Evolutionary conservation across 352 stramenopile species (phyloP).

Genomic region (Globisporangium apiculatum): DNA sequence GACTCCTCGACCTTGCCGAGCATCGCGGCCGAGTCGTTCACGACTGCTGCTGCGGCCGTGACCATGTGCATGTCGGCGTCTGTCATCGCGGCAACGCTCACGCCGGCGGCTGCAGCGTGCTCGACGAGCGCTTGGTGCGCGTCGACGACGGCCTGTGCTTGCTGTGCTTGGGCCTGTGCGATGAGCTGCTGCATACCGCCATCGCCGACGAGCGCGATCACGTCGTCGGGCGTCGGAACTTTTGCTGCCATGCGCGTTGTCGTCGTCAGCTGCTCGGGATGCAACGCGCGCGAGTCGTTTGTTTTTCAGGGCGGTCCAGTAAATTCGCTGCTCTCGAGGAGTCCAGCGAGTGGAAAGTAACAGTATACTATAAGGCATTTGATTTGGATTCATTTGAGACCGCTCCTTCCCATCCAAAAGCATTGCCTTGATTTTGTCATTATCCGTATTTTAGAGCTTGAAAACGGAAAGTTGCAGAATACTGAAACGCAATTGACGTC

Average conservation of each 20-base stretch:
- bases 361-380: too few species aligned
- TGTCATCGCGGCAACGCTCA: conserved; percentile 2
- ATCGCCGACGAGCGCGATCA: conserved; percentile 46
- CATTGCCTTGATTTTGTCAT: background rate
- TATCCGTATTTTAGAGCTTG: background rate
- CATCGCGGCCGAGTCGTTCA: background rate
- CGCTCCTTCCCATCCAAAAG: conserved; percentile 4
- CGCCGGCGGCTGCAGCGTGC: conserved; percentile 9
- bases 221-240: conserved; percentile 41
- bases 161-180: conserved; percentile 43
- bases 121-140: conserved; percentile 14
- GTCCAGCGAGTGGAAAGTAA: too few species aligned
- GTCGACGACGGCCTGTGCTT: conserved; percentile 16
- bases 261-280: background rate
- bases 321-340: conserved; percentile 1
- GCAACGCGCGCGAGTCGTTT: background rate
- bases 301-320: conserved; percentile 36
- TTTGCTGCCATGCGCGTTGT: conserved; percentile 21
- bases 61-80: conserved; percentile 8
- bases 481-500: too few species aligned
- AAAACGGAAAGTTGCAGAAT: background rate
- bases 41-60: background rate
- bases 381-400: background rate
- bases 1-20: conserved; percentile 2
- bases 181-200: conserved; percentile 48